Evolutionary conservation across 768 basidiomycete species (phyloP), one percentile per base, ranked within the genome.

Genomic region (Omphalotus guepiniiformis): DNA sequence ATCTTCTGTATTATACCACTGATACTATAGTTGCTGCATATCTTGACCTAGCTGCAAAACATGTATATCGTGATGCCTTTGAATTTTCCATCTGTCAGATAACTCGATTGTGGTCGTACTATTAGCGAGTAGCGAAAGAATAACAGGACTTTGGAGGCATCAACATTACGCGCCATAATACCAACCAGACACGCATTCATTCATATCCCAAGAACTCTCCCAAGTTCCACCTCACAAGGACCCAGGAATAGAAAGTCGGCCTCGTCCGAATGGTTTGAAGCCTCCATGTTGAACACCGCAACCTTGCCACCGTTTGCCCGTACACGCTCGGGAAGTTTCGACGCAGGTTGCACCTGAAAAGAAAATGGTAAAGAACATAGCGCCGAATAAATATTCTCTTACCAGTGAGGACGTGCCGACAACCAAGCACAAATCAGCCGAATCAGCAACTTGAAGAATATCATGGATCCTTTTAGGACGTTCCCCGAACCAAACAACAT

Each of bases 401-500:
- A 40, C 58, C 34, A 56, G 43, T 34, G 59, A 57, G 1, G 57
- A 60, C 3, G 61, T 65, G 12, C 65, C 65, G 16, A 67, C 55
- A 9, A 66, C 57, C 5, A 67, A 42, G 21, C 59, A 55, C 5
- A 66, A 42, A 45, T 65, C 65, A 15, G 55, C 58, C 29, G 49
- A 26, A 19, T 57, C 47, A 3, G 62, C 51, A 1, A 54, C 23
- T 16, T 49, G 22, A 6, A 54, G 40, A 25, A 66, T 61, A 23
- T 57, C 49, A n/a, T 58, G 52, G 34, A 66, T 38, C 21, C 51
- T 47, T 4, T 52, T 34, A 0, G 59, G 56, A 21, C 35, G 37
- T 42, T 66, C 65, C 4, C 63, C 66, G 44, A 66, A 67, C 65
- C 65, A 66, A 3, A 64, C 60, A 25, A 64, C 63, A 13, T 48